A percentile compares a stretch with the other conserved stretches of the same genome.
Evolutionary conservation across 2,329 filamentous ascomycete genomes (phyloP).

Genomic region (Parasarocladium wereldwijsianum): DNA sequence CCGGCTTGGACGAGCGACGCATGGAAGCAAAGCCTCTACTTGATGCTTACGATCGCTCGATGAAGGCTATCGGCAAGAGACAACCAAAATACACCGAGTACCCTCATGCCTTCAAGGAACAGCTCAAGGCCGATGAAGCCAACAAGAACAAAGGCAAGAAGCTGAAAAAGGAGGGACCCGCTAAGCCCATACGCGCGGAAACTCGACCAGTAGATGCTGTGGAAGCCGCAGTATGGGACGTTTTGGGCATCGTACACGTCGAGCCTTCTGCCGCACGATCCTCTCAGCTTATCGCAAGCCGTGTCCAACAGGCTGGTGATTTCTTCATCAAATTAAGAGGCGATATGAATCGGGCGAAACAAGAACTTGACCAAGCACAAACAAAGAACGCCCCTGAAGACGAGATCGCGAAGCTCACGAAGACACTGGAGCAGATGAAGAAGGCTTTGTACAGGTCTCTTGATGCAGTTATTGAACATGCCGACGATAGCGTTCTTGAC

Average conservation of each 20-base stretch:
- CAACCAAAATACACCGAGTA: slow-evolving; percentile 32
- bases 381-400: slow-evolving; percentile 25
- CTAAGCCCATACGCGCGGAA: slow-evolving; percentile 21
- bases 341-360: slow-evolving; percentile 31
- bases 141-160: slow-evolving; percentile 30
- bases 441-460: slow-evolving; percentile 35
- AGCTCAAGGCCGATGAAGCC: slow-evolving; percentile 29
- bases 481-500: slow-evolving; percentile 39
- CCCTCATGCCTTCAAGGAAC: slow-evolving; percentile 29
- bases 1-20: slow-evolving; percentile 25
- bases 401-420: slow-evolving; percentile 22
- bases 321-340: slow-evolving; percentile 31
- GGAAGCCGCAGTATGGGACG: slow-evolving; percentile 37
- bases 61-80: slow-evolving; percentile 25
- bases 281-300: slow-evolving; percentile 25
- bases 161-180: slow-evolving; percentile 23
- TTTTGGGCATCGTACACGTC: slow-evolving; percentile 33
- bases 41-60: slow-evolving; percentile 25
- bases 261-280: slow-evolving; percentile 23
- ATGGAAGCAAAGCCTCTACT: slow-evolving; percentile 23
- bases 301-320: slow-evolving; percentile 36
- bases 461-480: slow-evolving; percentile 37
- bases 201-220: slow-evolving; percentile 28
- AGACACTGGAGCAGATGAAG: slow-evolving; percentile 27
- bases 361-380: slow-evolving; percentile 26